Conservation (phyloP, 2,329 filamentous ascomycete genomes). For the Xylariaceae sp. region DNA sequence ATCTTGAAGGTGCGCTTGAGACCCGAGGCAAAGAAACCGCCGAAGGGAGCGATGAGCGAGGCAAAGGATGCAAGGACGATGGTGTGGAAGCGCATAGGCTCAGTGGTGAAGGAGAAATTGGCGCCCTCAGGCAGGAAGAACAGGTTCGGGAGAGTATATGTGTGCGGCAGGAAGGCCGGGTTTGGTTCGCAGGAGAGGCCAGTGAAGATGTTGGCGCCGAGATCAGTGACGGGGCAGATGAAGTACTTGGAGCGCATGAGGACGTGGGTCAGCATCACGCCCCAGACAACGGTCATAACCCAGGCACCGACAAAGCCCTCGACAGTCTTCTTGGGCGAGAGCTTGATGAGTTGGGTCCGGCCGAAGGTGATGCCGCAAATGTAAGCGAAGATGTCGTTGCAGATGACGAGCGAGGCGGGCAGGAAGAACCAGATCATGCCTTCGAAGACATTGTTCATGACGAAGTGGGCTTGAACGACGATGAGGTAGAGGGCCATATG, state of each 20-base stretch:
- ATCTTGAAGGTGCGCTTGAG: conserved; percentile 99
- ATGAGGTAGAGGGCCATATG: conserved; percentile 99
- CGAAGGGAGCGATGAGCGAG: conserved; percentile 93
- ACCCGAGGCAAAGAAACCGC: conserved; percentile 96
- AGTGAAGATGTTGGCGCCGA: conserved; percentile 88
- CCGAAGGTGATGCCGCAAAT: conserved; percentile 97
- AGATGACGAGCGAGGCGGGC: conserved; percentile 90
- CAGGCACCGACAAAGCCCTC: conserved; percentile 96
- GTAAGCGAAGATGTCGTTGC: conserved; percentile 98
- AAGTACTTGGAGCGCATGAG: conserved; percentile 94
- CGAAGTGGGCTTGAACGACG: conserved; percentile 95
- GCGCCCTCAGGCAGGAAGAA: conserved; percentile 49
- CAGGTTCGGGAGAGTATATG: conserved; percentile 50
- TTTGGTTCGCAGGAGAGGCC: conserved; percentile 87
- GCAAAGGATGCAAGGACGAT: conserved; percentile 88
- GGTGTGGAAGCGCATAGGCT: conserved; percentile 91
- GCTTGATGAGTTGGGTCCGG: conserved; percentile 91
- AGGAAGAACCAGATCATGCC: conserved; percentile 99
- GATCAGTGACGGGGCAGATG: conserved; percentile 94
- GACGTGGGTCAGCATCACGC: conserved; percentile 73
- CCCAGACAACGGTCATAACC: conserved; percentile 89
- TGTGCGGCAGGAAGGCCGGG: conserved; percentile 75
- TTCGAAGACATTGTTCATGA: conserved; percentile 99
- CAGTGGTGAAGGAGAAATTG: conserved; percentile 62
- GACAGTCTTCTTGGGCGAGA: conserved; percentile 98